Conservation (phyloP, 2,329 filamentous ascomycete species). For the Diaporthe eres region DNA sequence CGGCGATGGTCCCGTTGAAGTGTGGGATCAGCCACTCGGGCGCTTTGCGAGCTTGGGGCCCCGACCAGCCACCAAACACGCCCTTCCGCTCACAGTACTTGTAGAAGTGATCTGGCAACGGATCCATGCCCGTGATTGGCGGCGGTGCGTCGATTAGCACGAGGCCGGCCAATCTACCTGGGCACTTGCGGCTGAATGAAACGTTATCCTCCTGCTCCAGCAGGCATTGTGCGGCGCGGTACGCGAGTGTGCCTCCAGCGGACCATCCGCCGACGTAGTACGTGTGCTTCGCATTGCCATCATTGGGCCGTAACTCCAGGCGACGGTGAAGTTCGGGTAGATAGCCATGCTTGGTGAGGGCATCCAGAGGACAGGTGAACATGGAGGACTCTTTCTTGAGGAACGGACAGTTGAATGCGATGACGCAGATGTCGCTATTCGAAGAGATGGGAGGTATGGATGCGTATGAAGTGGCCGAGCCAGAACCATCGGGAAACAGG, state of each 20-base stretch:
- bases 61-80: background rate
- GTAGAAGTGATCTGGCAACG: background rate
- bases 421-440: background rate
- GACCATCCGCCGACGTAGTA: slow-evolving; percentile 11
- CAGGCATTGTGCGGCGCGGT: background rate
- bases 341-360: background rate
- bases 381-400: background rate
- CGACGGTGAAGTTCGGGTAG: background rate
- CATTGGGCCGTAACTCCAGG: background rate
- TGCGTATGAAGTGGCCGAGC: background rate
- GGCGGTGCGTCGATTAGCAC: background rate
- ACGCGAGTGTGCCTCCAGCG: background rate
- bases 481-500: background rate
- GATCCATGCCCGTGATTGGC: background rate
- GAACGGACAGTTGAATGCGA: background rate
- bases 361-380: background rate
- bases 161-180: background rate
- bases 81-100: background rate
- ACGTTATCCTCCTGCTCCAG: background rate
- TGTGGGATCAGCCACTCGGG: background rate
- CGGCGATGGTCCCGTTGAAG: background rate
- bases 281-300: too few species aligned
- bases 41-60: background rate
- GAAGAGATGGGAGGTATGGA: background rate
- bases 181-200: too few species aligned